These are phyloP conservation scores for Triadica sebifera DNA, from an alignment of 345 rosid species.

Conservation along the genomic window DNA sequence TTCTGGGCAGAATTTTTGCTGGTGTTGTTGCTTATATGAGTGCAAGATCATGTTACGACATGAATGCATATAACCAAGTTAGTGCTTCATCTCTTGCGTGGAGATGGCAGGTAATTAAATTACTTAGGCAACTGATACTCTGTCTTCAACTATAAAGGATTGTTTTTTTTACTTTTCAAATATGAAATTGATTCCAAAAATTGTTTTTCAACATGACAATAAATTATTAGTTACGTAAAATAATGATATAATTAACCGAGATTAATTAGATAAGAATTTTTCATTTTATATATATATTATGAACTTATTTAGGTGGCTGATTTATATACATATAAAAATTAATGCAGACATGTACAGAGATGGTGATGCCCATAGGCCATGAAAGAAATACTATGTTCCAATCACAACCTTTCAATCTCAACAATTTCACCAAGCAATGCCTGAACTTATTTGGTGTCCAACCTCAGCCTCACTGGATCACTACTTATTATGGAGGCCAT, in stretches of 20 bases:
- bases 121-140: too few species aligned
- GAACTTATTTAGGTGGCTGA: neutral
- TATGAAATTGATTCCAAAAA: too few species aligned
- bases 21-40: conserved; percentile 45
- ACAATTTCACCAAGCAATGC: conserved; percentile 37
- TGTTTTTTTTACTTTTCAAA: too few species aligned
- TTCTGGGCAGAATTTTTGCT: conserved; percentile 35
- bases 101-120: conserved; percentile 47
- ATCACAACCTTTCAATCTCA: conserved; percentile 45
- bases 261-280: too few species aligned
- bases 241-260: too few species aligned
- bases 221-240: too few species aligned
- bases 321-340: neutral
- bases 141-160: too few species aligned
- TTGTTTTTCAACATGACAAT: too few species aligned
- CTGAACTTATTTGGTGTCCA: conserved; percentile 44
- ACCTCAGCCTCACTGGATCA: conserved; percentile 72
- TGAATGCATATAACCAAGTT: conserved; percentile 21
- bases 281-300: too few species aligned
- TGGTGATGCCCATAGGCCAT: conserved; percentile 62
- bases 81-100: conserved; percentile 30
- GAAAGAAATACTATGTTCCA: conserved; percentile 52
- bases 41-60: conserved; percentile 39
- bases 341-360: conserved; percentile 57
- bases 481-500: conserved; percentile 58